Base-by-base conservation (phyloP, 495 filamentous ascomycete genomes). In the Usnea hakonensis region DNA sequence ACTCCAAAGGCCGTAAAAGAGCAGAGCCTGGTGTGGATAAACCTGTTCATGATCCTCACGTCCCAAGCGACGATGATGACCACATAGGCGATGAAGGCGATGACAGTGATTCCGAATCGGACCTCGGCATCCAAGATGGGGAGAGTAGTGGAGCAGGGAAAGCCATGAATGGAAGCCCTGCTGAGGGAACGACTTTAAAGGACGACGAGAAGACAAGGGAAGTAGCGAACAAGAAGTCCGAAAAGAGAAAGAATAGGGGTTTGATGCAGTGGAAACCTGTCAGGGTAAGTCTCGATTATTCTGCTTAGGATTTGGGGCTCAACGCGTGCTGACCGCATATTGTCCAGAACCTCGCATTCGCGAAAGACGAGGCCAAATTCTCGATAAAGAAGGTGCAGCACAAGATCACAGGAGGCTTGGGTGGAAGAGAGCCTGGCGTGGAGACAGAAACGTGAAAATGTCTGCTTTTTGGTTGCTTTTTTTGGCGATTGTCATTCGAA, bases 231-330 rank as follows among this genome's bases (percentile, higher is more conserved):
- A 70, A 70, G 60, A 77, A 75, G 35, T 81, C 72, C 36, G 80
- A 83, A 63, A 76, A 80, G 59, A 71, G 79, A 16, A 77, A 79
- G 69, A 74, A 81, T 55, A 76, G 80, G 32, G 80, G 80, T 2
- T 55, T 83, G 64, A 78, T 80, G 77, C 80, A 83, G 68, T 83
- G 80, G 80, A 77, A 76, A 48, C 79, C 80, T n/a, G 80, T 78
- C 10, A 70, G 80, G 56, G 68, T 69, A 64, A 40, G 68, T 61
- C 40, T 46, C 32, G 36, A 2, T 41, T 23, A 40, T 41, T 44
- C 21, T 30, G 14, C n/a, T 50, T 26, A 52, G 14, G 14, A 16
- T 7, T 52, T 32, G 13, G 5, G 28, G 28, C 48, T 52, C 3
- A 14, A 3, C 26, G 28, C 48, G 32, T 52, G 28, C 48, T 52